Evolutionary conservation across 2,329 filamentous ascomycete genomes (phyloP), one percentile per base, ranked within the genome.

Genomic region (Pezicula carpinea): DNA sequence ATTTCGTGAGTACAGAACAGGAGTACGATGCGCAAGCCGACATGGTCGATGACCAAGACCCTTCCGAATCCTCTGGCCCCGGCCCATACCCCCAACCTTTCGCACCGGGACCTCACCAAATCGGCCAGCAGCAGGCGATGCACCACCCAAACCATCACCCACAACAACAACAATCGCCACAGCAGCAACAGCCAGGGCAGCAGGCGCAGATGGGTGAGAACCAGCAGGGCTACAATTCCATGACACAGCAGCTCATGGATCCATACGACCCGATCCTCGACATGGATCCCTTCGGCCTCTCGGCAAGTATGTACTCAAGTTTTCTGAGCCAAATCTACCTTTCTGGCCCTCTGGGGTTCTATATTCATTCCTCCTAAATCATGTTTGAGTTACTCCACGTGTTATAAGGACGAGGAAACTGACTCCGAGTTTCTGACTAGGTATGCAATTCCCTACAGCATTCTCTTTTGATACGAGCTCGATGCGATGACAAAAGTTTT

Each of bases 1-100:
- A 87, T 79, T 75, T 65, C 70, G 68, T 82, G 70, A 73, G 62
- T 77, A 75, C 74, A 96, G 92, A 97, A 74, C 90, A 95, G 77
- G 92, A 97, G 74, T 97, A 96, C 71, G 91, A 96, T 66, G 86
- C 89, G 46, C 87, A 89, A 70, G 81, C 80, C 66, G 89, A 92
- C 61, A 87, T 95, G 77, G 82, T 95, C 66, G 91, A 96, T 61
- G 88, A 95, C 51, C 73, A 83, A 56, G 84, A 87, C 59, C 79
- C 74, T 64, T 75, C 83, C 55, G 84, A 89, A 51, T 81, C 82
- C 10, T 78, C 85, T 46, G 83, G 82, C 35, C 78, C 83, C 38
- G 81, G 80, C 13, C 79, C 83, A 7, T 92, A 87, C 59, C 72
- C 80, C 11, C 72, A 74, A 50, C 69, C 71, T 48, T 75, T 78